Evolutionary conservation across 306 rosid genomes (phyloP), one percentile per base, ranked within the genome.

Genomic region (Corylus heterophylla): DNA sequence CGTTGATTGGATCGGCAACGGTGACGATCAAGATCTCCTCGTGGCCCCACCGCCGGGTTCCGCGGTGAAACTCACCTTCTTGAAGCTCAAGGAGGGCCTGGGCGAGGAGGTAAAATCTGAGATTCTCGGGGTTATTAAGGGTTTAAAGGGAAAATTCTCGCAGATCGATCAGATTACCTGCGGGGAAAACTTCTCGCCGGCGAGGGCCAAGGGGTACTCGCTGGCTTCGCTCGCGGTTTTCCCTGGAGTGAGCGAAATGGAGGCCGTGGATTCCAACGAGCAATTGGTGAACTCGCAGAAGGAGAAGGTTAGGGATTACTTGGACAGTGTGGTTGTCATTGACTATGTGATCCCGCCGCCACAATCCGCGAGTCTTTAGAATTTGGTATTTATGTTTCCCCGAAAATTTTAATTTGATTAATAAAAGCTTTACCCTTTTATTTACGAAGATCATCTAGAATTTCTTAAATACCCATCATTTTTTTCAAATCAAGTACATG

Each of bases 151-250:
- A 11, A 88, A 54, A n/a, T 90, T 92, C 44, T 76, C 82, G 2
- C 83, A 77, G 61, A 87, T 92, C 68, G 71, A n/a, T 35, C 90
- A 95, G 83, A 69, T 91, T 17, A 87, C 83, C 10, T 74, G 3
- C 11, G 98, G 97, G 1, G 96, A 92, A 72, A 95, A 95, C 81
- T 91, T 90, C 86, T 95, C 99, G 1, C 97, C 98, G 37, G 94
- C 80, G 1, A 93, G 99, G 49, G 97, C 98, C 5, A 95, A 95
- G 71, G 99, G 97, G 25, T 95, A 74, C 55, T 89, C 97, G 25
- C 83, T 95, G 31, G 98, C 97, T 4, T 92, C 98, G 0, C 75
- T 91, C 1, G 96, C 92, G 18, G 84, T 95, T 47, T 88, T 88
- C 47, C 83, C 88, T 0, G 92, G 90, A 56, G 18, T 35, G 27